These are phyloP conservation scores for Gastrolobium bilobum DNA, from an alignment of 306 rosid genomes.

Conservation along the genomic window DNA sequence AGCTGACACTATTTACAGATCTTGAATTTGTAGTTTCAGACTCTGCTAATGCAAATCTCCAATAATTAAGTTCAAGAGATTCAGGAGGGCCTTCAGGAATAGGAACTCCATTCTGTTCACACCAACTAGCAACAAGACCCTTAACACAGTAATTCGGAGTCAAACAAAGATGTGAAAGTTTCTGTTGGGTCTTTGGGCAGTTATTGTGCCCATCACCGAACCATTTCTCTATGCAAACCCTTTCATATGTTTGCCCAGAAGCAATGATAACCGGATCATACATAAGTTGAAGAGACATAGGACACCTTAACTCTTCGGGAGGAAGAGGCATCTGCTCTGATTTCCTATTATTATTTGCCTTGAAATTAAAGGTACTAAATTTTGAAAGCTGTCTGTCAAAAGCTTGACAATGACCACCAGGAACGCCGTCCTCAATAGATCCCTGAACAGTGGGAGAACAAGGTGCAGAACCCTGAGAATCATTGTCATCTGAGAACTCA, in stretches of 20 bases:
- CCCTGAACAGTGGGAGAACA: conserved; percentile 95
- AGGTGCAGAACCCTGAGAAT: conserved; percentile 96
- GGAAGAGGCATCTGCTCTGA: conserved; percentile 78
- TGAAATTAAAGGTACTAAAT: conserved; percentile 75
- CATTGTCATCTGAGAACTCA: conserved; percentile 88
- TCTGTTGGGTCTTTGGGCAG: conserved; percentile 92
- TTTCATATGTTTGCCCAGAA: conserved; percentile 97
- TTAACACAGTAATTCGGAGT: conserved; percentile 97
- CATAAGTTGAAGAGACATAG: conserved; percentile 96
- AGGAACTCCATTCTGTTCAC: conserved; percentile 88
- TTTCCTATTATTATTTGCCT: conserved; percentile 60
- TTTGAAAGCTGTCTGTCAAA: conserved; percentile 89
- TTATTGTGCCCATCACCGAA: conserved; percentile 83
- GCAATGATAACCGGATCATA: conserved; percentile 93
- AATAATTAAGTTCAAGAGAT: conserved; percentile 88
- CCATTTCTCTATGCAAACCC: conserved; percentile 96
- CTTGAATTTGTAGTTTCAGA: conserved; percentile 76
- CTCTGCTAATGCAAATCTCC: conserved; percentile 87
- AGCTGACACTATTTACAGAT: conserved; percentile 67
- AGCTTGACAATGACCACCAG: conserved; percentile 64
- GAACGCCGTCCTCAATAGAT: conserved; percentile 65
- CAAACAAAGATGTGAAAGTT: conserved; percentile 81
- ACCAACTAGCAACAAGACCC: conserved; percentile 95
- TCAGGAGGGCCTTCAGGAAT: conserved; percentile 92
- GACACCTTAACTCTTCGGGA: conserved; percentile 98